Evolutionary conservation across 805 yeast species (phyloP).

Genomic region (Nakazawaea laoshanensis): DNA sequence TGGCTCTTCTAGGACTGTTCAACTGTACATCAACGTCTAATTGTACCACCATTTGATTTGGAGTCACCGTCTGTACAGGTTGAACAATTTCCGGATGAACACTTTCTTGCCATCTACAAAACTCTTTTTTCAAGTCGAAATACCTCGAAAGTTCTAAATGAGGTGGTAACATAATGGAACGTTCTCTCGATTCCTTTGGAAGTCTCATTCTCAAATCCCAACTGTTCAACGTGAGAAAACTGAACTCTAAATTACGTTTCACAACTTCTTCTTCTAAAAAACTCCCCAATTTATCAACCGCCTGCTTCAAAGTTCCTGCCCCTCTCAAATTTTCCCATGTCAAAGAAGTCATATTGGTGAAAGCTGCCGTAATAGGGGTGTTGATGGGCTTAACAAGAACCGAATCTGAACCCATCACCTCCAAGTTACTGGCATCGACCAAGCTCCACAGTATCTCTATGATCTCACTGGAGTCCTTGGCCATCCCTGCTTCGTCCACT

Average conservation of each 20-base stretch:
- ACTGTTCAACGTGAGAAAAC: slow-evolving; percentile 55
- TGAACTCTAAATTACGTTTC: slow-evolving; percentile 39
- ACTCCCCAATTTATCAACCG: slow-evolving; percentile 45
- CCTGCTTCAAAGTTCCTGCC: slow-evolving; percentile 56
- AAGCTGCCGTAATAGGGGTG: slow-evolving; percentile 56
- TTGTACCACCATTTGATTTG: slow-evolving; percentile 15
- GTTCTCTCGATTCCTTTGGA: slow-evolving; percentile 75
- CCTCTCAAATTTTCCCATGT: slow-evolving; percentile 54
- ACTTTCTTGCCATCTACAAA: slow-evolving; percentile 54
- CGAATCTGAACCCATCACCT: slow-evolving; percentile 32
- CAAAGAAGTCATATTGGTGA: slow-evolving; percentile 41
- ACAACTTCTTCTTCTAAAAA: slow-evolving; percentile 36
- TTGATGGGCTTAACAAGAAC: slow-evolving; percentile 51
- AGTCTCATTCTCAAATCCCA: slow-evolving; percentile 73
- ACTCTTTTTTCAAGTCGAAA: slow-evolving; percentile 73
- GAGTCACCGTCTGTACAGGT: slow-evolving; percentile 13
- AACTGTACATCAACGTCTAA: slow-evolving; percentile 16
- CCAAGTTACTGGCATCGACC: slow-evolving; percentile 44
- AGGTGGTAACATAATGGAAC: slow-evolving; percentile 60
- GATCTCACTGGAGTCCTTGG: slow-evolving; percentile 62
- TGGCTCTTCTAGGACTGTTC: slow-evolving; percentile 31
- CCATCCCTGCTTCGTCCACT: slow-evolving; percentile 52
- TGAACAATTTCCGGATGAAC: slow-evolving; percentile 44
- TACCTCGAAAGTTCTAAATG: slow-evolving; percentile 69
- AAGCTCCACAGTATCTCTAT: slow-evolving; percentile 62